Percentiles rank a stretch among this genome's conserved stretches.
phyloP scores from a whole-genome alignment of 352 stramenopile genomes.

The Phytopythium vexans region DNA sequence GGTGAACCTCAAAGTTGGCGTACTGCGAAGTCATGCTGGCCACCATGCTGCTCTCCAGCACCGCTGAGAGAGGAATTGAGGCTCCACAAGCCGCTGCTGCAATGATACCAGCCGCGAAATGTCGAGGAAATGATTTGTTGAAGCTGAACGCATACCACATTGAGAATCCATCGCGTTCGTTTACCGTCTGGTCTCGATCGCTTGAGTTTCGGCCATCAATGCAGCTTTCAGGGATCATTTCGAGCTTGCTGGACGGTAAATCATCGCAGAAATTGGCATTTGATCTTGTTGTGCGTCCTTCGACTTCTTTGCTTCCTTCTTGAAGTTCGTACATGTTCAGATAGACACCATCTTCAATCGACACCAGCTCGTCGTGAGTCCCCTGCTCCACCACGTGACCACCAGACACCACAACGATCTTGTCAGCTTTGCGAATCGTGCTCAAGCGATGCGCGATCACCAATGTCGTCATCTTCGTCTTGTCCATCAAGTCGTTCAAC shows the following conservation, averaged over 20 bases:
- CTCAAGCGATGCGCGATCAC: conserved; percentile 92
- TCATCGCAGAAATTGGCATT: conserved; percentile 72
- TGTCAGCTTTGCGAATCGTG: conserved; percentile 53
- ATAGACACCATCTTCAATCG: conserved; percentile 14
- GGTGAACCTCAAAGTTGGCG: conserved; percentile 14
- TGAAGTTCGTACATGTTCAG: conserved; percentile 52
- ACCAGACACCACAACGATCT: conserved; percentile 31
- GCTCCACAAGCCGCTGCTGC: conserved; percentile 15
- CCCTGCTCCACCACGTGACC: conserved; percentile 44
- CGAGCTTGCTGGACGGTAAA: neutral
- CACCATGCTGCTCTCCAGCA: conserved; percentile 34
- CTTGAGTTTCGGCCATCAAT: neutral
- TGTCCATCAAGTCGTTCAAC: conserved; percentile 50
- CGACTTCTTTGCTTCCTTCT: conserved; percentile 39
- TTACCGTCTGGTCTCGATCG: conserved; percentile 38
- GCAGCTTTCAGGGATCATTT: too few species aligned
- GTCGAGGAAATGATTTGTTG: conserved; percentile 17
- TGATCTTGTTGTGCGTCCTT: conserved; percentile 9
- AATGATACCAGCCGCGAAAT: conserved; percentile 20
- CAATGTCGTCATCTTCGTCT: conserved; percentile 58
- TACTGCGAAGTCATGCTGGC: conserved; percentile 36
- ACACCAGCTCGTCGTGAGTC: conserved; percentile 24
- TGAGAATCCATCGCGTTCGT: conserved; percentile 81
- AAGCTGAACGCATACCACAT: conserved; percentile 27
- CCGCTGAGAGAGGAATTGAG: conserved; percentile 24